Evolutionary conservation across 345 rosid species (phyloP), one percentile per base, ranked within the genome.

Genomic region (Hirschfeldia incana): DNA sequence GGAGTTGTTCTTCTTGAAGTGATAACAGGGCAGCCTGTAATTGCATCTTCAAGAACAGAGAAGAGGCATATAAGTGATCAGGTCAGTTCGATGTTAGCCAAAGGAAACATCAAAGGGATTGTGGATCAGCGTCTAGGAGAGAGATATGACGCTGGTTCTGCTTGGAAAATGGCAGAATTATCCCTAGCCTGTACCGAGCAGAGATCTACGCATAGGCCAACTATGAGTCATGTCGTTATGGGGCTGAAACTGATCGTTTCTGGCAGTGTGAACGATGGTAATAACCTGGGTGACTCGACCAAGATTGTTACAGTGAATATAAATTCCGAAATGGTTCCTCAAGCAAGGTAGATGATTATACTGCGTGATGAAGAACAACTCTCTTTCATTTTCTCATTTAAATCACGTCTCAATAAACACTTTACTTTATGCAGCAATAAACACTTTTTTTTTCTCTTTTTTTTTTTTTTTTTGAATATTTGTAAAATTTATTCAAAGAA

Each of bases 1-100:
- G 86, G 90, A 11, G 83, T 88, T 39, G 76, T 86, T 39, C 80
- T 88, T 0, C 29, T 88, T 8, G 85, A 86, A 79, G 63, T 86
- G 28, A 75, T 86, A 11, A 86, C 87, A 1, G 83, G 89, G 16
- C 72, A 55, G 33, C 79, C 79, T 0, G 85, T 78, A 6, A 59
- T 84, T 28, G 61, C 62, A 6, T 58, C 26, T 1, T 37, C 36
- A 34, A 69, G 67, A 53, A 61, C 58, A 10, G 70, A 72, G 2
- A 60, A 6, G 29, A 46, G 55, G 30, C 30, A 29, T 29, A 29
- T 29, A 29, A 29, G 30, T 29, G 30, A 29, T 29, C 30, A 29
- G 30, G 72, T 78, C 0, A 62, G 63, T 21, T 84, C 75, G 6
- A 72, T 81, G 57, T 16, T 86, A 0, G 82, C 51, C 2, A 70